Evolutionary conservation across 176 grass and related monocot genomes (phyloP).

Genomic region (Chrysopogon serrulatus): DNA sequence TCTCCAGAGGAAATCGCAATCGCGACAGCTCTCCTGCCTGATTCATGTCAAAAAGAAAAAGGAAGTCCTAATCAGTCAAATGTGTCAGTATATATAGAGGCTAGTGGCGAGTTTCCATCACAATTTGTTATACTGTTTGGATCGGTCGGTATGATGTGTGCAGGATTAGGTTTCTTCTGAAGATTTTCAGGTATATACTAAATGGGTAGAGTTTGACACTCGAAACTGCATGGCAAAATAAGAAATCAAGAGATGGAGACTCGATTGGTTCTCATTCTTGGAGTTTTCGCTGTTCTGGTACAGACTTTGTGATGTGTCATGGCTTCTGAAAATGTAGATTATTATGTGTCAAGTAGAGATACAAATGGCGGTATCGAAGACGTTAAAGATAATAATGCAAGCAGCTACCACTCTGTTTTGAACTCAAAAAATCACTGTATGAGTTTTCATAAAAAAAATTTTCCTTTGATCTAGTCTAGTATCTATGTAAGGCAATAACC

Average conservation of each 20-base stretch:
- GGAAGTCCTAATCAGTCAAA: not conserved
- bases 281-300: not conserved
- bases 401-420: not conserved
- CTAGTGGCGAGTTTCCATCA: constrained; percentile 6
- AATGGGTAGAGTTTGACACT: not conserved
- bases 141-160: not conserved
- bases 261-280: constrained; percentile 5
- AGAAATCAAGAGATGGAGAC: not conserved
- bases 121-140: not conserved
- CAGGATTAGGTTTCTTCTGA: not conserved
- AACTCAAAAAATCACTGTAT: not conserved
- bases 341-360: not conserved
- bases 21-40: not conserved
- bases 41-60: not conserved
- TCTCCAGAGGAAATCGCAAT: not conserved
- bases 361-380: not conserved
- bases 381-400: not conserved
- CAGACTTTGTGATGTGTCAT: not conserved
- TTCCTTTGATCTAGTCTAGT: not conserved
- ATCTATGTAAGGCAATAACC: not conserved
- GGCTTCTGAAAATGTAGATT: not conserved
- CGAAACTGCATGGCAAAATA: constrained; percentile 8
- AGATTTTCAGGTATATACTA: constrained; percentile 10
- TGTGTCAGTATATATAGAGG: constrained; percentile 15
- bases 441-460: not conserved